Percentiles rank a stretch among this genome's conserved stretches.
Conservation (phyloP, 2,329 filamentous ascomycete genomes). For the Cytospora paraplurivora region DNA sequence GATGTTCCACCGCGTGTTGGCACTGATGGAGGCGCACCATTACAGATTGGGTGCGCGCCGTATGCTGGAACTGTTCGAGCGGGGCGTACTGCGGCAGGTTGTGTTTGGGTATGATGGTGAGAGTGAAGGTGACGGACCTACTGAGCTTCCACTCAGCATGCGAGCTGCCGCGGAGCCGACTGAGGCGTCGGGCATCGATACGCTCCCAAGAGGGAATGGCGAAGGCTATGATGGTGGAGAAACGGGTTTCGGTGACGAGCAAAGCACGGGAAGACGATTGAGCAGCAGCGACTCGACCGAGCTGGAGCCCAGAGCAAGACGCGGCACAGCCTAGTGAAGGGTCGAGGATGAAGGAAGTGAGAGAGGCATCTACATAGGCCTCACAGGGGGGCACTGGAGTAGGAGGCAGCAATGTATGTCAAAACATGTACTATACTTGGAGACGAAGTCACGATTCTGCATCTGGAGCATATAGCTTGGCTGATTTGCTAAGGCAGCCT, state of each 20-base stretch:
- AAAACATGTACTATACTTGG: constrained; percentile 24
- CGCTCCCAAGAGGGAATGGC: constrained; percentile 25
- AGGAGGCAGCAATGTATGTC: background rate
- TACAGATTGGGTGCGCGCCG: constrained; percentile 85
- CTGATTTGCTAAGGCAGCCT: constrained; percentile 17
- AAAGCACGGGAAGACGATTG: constrained; percentile 59
- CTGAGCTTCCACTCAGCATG: background rate
- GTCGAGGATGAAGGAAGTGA: background rate
- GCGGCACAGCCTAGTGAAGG: constrained; percentile 9
- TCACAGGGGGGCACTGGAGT: background rate
- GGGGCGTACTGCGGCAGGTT: constrained; percentile 79
- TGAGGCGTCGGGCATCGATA: constrained; percentile 3
- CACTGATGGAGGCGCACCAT: constrained; percentile 83
- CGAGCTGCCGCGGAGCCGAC: constrained; percentile 22
- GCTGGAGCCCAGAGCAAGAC: constrained; percentile 30
- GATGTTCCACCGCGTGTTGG: constrained; percentile 84
- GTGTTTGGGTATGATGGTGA: constrained; percentile 73
- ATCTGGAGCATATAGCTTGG: constrained; percentile 23
- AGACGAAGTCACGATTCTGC: constrained; percentile 22
- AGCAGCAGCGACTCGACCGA: constrained; percentile 48
- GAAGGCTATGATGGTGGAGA: constrained; percentile 48
- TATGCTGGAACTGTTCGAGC: constrained; percentile 93
- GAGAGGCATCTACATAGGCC: background rate
- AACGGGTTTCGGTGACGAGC: constrained; percentile 58
- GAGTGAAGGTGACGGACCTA: constrained; percentile 33